Base-by-base conservation (phyloP, 805 yeast species). In the Geotrichum ghanense region DNA sequence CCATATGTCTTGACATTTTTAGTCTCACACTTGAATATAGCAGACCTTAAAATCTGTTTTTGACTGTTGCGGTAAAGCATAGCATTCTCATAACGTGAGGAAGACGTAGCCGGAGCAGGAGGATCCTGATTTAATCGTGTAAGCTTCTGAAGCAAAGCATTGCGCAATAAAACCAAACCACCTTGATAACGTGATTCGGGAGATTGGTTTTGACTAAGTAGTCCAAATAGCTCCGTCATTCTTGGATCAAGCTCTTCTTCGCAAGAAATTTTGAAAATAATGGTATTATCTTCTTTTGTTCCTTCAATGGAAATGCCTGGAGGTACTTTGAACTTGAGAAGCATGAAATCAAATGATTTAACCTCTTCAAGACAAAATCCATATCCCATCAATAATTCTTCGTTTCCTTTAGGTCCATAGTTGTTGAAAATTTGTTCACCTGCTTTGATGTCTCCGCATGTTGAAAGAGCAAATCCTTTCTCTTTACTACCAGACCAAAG, bases 321-420 rank as follows among this genome's bases (percentile, higher is more conserved):
- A 31, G 37, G 37, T n/a, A 31, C 37, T 31, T 31, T 31, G 37
- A 31, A 31, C 37, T 31, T 31, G 19, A 31, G 16, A n/a, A 31
- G 16, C 37, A 31, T 31, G 37, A 31, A 31, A 31, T 31, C 37
- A 31, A 31, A 31, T 12, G 12, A 16, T 31, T 31, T 19, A 31
- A 31, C 37, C 16, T 69, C 65, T 16, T 71, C 72, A 2, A 79
- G 43, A 7, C 78, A 73, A 62, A 89, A 89, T 0, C 97, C 97
- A 60, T 89, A 89, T 0, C 82, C 88, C 53, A 88, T 64, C 3
- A 89, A 62, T 22, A 88, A 54, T 52, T 86, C 95, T 52, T 84
- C 94, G 57, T 87, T 88, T 0, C 92, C 83, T 61, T 87, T 88
- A 46, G 83, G 78, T 1, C 96, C 97, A 62, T 89, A 88, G 62